These are phyloP conservation scores for Shiraia sp. DNA, from an alignment of 2,329 filamentous ascomycete genomes.

Conservation along the genomic window DNA sequence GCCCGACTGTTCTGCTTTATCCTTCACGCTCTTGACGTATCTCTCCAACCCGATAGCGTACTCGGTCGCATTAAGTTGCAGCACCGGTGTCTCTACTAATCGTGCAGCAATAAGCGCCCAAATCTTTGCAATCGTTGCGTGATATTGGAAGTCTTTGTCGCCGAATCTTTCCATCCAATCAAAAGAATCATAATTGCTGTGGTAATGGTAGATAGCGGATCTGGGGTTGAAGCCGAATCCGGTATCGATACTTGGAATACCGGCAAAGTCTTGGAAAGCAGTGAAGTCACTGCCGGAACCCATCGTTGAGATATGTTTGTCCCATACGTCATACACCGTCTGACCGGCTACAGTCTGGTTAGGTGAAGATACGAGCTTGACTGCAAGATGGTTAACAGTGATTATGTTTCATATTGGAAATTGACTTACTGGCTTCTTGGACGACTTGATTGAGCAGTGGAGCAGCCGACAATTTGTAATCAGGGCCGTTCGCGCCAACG, in stretches of 20 bases:
- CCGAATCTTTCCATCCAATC: constrained; percentile 82
- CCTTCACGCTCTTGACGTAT: constrained; percentile 50
- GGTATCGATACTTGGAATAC: constrained; percentile 54
- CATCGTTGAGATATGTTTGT: constrained; percentile 60
- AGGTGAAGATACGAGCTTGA: constrained; percentile 49
- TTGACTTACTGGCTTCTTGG: constrained; percentile 59
- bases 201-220: constrained; percentile 71
- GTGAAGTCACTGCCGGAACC: constrained; percentile 58
- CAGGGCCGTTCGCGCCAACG: constrained; percentile 67
- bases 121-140: constrained; percentile 54
- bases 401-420: background rate
- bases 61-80: constrained; percentile 53
- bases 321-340: constrained; percentile 68
- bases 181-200: constrained; percentile 83
- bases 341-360: constrained; percentile 74
- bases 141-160: constrained; percentile 65
- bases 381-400: constrained; percentile 21
- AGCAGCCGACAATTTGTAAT: constrained; percentile 69
- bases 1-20: constrained; percentile 26
- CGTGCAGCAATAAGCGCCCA: constrained; percentile 52
- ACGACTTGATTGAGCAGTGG: constrained; percentile 77
- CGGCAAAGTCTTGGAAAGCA: constrained; percentile 58
- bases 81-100: constrained; percentile 52
- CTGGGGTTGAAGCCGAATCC: constrained; percentile 47
- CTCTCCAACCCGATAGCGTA: constrained; percentile 48